Base-by-base conservation (phyloP, 176 grass and related monocot genomes). In the Phyllostachys edulis region DNA sequence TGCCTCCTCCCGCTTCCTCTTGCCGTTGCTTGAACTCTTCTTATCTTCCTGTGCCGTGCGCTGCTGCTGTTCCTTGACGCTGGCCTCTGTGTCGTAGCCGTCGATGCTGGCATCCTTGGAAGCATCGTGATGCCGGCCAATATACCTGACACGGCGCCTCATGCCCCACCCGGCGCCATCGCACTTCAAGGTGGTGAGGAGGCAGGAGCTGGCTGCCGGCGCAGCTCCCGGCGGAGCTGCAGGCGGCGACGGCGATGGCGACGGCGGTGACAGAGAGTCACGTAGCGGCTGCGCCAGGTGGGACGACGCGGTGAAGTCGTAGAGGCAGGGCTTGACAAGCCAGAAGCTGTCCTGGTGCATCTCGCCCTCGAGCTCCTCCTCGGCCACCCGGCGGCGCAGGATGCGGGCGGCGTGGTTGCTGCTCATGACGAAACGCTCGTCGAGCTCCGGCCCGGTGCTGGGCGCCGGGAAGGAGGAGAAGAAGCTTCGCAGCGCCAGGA, bases 381-480 rank as follows among this genome's bases (percentile, higher is more conserved):
- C 79, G 9, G 76, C 78, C 47, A 92, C 76, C 10, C 15, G 77
- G 42, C 82, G 88, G 72, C 71, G 65, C 38, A 97, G 85, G 47
- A 97, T 94, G 74, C 87, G 88, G 6, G 85, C 80, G 7, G 92
- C 95, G 51, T 97, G 88, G 73, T 90, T 97, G 55, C 73, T 89
- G 84, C 94, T 97, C 90, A 92, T 92, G 72, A 97, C 82, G 77
- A 94, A 97, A 68, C 80, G 79, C 84, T 97, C 94, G 29, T 97
- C 94, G 44, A 94, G 90, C 59, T 97, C 92, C 26, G 95, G 90
- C 21, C 75, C 79, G n/a, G 21, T 81, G 50, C 57, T 55, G 7
- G 64, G 67, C 87, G 1, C 38, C 75, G 49, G 88, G 85, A 20
- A 83, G 29, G 69, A 71, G 73, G 82, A 87, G 90, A 88, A 94